A percentile compares a stretch with the other conserved stretches of the same genome.
Evolutionary conservation across 176 grass and related monocot species (phyloP).

Genomic region (Phyllostachys edulis): DNA sequence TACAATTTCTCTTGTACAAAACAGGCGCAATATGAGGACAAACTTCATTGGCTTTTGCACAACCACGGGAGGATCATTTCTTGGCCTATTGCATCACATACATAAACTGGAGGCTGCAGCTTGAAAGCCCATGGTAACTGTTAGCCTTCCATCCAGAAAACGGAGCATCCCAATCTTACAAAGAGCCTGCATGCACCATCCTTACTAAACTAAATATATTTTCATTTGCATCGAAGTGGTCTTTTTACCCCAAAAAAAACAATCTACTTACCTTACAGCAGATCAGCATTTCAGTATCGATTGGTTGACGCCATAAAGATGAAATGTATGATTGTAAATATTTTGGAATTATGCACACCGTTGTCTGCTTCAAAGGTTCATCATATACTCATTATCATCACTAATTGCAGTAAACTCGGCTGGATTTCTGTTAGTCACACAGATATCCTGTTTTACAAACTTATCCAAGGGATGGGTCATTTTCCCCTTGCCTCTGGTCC

Average conservation of each 20-base stretch:
- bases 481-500: conserved; percentile 26
- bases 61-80: background rate
- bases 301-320: background rate
- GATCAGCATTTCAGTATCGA: background rate
- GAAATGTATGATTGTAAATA: conserved; percentile 21
- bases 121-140: background rate
- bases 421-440: conserved; percentile 69
- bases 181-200: conserved; percentile 10
- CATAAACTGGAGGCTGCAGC: background rate
- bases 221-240: background rate
- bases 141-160: conserved; percentile 7
- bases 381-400: conserved; percentile 66
- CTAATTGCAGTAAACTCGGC: conserved; percentile 65
- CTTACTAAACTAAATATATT: background rate
- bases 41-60: background rate
- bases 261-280: conserved; percentile 27
- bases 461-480: conserved; percentile 38
- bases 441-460: conserved; percentile 48
- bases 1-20: conserved; percentile 23
- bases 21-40: background rate
- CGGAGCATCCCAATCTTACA: conserved; percentile 2
- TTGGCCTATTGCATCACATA: conserved; percentile 21
- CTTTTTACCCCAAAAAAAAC: background rate
- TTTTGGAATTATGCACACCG: background rate
- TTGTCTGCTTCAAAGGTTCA: conserved; percentile 19